phyloP scores from a whole-genome alignment of 805 yeast species.

The Ogataea ganodermae region DNA sequence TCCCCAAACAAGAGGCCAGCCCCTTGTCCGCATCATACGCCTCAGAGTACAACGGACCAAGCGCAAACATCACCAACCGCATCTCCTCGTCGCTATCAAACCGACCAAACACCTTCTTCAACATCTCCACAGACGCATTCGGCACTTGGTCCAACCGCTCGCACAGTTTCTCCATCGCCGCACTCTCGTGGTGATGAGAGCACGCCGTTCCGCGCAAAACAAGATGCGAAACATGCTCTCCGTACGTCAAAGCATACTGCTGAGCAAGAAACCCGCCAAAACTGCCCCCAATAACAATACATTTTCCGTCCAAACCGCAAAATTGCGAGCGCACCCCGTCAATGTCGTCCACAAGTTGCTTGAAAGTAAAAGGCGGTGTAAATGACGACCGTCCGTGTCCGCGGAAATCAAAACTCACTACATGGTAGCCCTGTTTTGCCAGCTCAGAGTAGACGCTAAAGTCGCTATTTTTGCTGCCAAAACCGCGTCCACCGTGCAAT shows the following conservation, averaged over 20 bases:
- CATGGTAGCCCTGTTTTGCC: slow-evolving; percentile 23
- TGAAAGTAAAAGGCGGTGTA: slow-evolving; percentile 26
- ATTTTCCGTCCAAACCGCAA: slow-evolving; percentile 13
- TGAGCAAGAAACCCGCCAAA: slow-evolving; percentile 32
- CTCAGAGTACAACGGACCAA: slow-evolving; percentile 27
- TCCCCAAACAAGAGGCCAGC: slow-evolving; percentile 15
- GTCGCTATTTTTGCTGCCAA: slow-evolving; percentile 26
- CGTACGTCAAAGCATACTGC: slow-evolving; percentile 28
- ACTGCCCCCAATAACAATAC: slow-evolving; percentile 28
- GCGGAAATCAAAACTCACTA: slow-evolving; percentile 28
- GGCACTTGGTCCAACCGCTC: slow-evolving; percentile 18
- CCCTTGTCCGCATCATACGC: slow-evolving; percentile 25
- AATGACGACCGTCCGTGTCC: slow-evolving; percentile 28
- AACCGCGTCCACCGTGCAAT: slow-evolving; percentile 31
- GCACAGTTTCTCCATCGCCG: slow-evolving; percentile 19
- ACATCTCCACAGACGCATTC: slow-evolving; percentile 25
- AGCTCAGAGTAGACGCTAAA: slow-evolving; percentile 24
- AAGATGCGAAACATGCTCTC: slow-evolving; percentile 16
- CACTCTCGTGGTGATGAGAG: slow-evolving; percentile 26
- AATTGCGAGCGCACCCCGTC: slow-evolving; percentile 22
- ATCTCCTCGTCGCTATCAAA: slow-evolving; percentile 29
- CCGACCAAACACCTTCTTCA: slow-evolving; percentile 25
- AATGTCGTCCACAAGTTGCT: slow-evolving; percentile 27
- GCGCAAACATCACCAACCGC: slow-evolving; percentile 28
- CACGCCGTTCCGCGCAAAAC: slow-evolving; percentile 30